Evolutionary conservation across 225 moss, liverwort and hornwort genomes (phyloP).

Genomic region (Marchantia polymorpha): DNA sequence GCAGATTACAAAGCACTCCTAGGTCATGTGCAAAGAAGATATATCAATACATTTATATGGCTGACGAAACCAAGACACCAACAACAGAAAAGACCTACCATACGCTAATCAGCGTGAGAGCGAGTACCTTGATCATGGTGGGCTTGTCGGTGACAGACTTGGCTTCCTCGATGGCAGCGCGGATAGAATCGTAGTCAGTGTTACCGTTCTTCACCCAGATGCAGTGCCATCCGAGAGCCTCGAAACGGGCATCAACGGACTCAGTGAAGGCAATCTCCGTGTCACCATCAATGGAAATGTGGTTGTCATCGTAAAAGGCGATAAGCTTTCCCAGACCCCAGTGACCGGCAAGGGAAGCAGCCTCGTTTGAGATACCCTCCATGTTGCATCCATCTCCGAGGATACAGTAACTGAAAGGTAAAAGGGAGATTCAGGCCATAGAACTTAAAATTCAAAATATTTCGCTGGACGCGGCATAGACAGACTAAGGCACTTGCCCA

Average conservation of each 20-base stretch:
- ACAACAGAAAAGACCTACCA: not conserved
- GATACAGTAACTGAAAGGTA: slow-evolving; percentile 61
- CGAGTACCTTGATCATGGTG: slow-evolving; percentile 71
- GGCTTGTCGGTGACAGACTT: slow-evolving; percentile 92
- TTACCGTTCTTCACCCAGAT: slow-evolving; percentile 86
- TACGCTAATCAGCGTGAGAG: not conserved
- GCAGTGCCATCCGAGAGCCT: slow-evolving; percentile 66
- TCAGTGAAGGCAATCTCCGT: slow-evolving; percentile 89
- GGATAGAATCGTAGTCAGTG: slow-evolving; percentile 74
- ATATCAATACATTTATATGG: too few relatives aligned
- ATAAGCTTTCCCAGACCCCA: slow-evolving; percentile 88
- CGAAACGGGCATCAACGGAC: slow-evolving; percentile 59
- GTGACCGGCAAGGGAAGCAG: slow-evolving; percentile 92
- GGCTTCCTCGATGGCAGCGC: slow-evolving; percentile 83
- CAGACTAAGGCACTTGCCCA: not conserved
- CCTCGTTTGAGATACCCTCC: slow-evolving; percentile 95
- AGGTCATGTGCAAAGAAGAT: not conserved
- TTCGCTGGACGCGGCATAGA: too few relatives aligned
- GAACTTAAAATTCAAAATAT: too few relatives aligned
- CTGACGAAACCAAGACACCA: too few relatives aligned
- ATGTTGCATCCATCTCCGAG: slow-evolving; percentile 80
- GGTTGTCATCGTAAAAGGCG: slow-evolving; percentile 77
- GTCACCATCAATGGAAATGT: slow-evolving; percentile 85
- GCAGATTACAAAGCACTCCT: not conserved
- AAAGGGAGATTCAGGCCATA: not conserved